Base-by-base conservation (phyloP, 2,329 filamentous ascomycete genomes). In the Diaporthe citri region DNA sequence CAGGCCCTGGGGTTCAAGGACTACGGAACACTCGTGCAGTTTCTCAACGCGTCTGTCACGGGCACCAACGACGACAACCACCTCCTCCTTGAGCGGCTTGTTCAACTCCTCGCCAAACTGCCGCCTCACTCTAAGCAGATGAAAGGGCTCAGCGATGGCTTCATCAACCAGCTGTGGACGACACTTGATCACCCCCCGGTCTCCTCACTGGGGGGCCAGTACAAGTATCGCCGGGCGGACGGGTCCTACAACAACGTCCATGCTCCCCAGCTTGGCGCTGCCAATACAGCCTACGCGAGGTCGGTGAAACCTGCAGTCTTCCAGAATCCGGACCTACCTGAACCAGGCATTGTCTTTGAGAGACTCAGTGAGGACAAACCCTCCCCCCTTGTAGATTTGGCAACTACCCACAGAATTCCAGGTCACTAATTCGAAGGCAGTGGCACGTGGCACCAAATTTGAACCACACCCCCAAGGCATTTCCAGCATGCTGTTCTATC, bases 401-500 rank as follows among this genome's bases (percentile, higher is more conserved):
- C 34, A 28, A n/a, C 34, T 25, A 6, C 4, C 20, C 10, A 2
- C 7, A 41, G 13, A 1, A 36, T n/a, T 36, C 28, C 5, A 7
- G 1, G 12, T 15, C 9, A 22, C 60, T 51, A 9, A 66, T 10
- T 34, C 15, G 4, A n/a, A n/a, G 60, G 88, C 93, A 36, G 84
- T 85, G 51, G 84, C 86, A 43, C 74, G 78, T 0, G 80, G 78
- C n/a, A 90, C 90, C 76, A 87, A 90, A 76, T 86, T 91, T 72
- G 93, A 95, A 0, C 93, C 93, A 69, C 69, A 71, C 25, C 69
- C 69, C 17, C 69, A 71, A 15, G 89, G 90, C n/a, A 91, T 95
- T 55, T 95, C 93, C 0, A 93, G 91, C 78, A 91, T 95, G 84
- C 85, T 96, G 22, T 95, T 94, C 82, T 95, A 95, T 77, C 85